Evolutionary conservation across 2,329 filamentous ascomycete genomes (phyloP).

Genomic region (Epichloe scottii): DNA sequence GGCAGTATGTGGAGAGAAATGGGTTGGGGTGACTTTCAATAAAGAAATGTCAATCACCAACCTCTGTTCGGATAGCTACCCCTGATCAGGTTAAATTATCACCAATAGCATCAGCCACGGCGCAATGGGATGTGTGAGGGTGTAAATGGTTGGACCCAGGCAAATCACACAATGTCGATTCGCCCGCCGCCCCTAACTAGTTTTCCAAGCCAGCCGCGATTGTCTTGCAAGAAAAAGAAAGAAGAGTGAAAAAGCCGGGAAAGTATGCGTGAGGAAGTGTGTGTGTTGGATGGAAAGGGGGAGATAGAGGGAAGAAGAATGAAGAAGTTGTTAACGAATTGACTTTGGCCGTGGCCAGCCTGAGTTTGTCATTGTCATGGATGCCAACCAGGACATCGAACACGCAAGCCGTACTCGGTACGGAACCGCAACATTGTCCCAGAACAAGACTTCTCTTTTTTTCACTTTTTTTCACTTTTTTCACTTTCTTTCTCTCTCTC

Average conservation of each 20-base stretch:
- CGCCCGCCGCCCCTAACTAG: conserved; percentile 1
- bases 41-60: conserved; percentile 3
- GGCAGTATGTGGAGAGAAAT: neutral
- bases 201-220: conserved; percentile 1
- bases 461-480: neutral
- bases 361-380: conserved; percentile 1
- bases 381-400: conserved; percentile 1
- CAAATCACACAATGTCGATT: conserved; percentile 4
- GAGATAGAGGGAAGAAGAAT: neutral
- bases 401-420: neutral
- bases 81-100: conserved; percentile 1
- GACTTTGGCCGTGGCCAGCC: neutral
- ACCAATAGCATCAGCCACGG: conserved; percentile 2
- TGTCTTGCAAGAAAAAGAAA: conserved; percentile 2
- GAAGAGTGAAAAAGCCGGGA: neutral
- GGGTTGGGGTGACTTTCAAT: conserved; percentile 1
- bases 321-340: conserved; percentile 2
- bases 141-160: conserved; percentile 5
- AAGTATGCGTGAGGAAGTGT: neutral
- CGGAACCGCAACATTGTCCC: conserved; percentile 2
- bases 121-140: conserved; percentile 2
- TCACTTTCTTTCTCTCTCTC: neutral
- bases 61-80: conserved; percentile 3
- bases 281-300: neutral
- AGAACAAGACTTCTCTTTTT: neutral